Evolutionary conservation across 768 basidiomycete genomes (phyloP), one percentile per base, ranked within the genome.

Genomic region (Amanita polypyramis): DNA sequence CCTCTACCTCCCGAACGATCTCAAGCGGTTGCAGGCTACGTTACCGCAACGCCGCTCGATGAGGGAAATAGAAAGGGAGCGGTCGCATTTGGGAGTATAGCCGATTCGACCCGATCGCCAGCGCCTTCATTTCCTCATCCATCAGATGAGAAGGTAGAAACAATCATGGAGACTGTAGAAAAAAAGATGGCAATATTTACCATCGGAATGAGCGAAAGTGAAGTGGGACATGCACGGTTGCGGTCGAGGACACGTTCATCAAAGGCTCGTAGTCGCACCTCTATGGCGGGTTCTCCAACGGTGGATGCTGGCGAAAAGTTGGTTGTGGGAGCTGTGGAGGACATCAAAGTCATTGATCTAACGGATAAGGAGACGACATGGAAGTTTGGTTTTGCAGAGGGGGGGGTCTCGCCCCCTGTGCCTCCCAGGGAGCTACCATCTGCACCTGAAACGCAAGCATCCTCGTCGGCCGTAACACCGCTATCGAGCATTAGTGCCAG

Each of bases 71-170:
- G 53, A 50, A 55, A 56, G 32, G 52, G 56, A 7, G 61, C 63
- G 43, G 68, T 80, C 34, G 64, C 76, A 4, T 80, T 80, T 56
- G 79, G 79, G 5, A 77, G 71, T 45, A 75, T 78, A 47, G 62
- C 60, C 33, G 67, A 60, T 0, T 50, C 60, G 14, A 57, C 54
- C 32, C 47, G 56, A 35, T 60, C 53, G 36, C 60, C 62, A 4
- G 61, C 58, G 52, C 57, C 61, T 5, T 48, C 50, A 2, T 50
- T 51, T 2, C 39, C 38, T 41, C 39, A n/a, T 5, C 40, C 47
- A 5, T 25, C 40, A 15, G 32, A 19, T 8, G 47, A 49, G 27
- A 7, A 19, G 12, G 14, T 4, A 11, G 47, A 50, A 19, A 38
- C 35, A 25, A 50, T 37, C 9, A 50, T 51, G 10, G 56, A 54